Evolutionary conservation across 2,329 filamentous ascomycete species (phyloP), one percentile per base, ranked within the genome.

Genomic region (Biscogniauxia marginata): DNA sequence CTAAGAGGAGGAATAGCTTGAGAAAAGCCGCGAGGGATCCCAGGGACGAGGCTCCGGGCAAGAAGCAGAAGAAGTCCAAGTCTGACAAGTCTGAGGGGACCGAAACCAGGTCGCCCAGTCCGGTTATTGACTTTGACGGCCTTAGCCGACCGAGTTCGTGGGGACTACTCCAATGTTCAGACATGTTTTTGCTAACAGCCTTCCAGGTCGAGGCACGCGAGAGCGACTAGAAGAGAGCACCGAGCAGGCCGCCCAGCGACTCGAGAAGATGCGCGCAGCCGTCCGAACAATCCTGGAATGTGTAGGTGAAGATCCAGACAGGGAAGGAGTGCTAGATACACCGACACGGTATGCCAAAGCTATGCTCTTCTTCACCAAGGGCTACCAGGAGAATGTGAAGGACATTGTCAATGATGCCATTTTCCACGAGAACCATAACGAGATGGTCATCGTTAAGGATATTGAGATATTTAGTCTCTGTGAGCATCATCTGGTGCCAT

Each of bases 401-500:
- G 90, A 96, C 70, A 89, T 98, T 63, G 90, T 98, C 60, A 98
- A 98, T 72, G 84, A 88, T 54, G 95, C 95, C 18, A 90, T 98
- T 53, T 99, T 99, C 75, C 89, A 96, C 68, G 95, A 98, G 73
- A 91, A 93, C 60, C 93, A 98, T 70, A 95, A 96, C 69, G 95
- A 99, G 75, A 84, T 99, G 77, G 93, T 99, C 24, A 96, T 98
- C 67, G 91, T 99, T 57, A 96, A 96, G 77, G 93, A 98, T 69
- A 98, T 99, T 68, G 93, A 97, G 71, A 85, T 98, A 11, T 96
- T 92, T 74, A 93, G 89, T 62, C 79, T 98, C 46, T 99, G 95
- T 79, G 95, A 99, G 77, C 95, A 99, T 73, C 95, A 99, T 71
- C 83, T 99, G 71, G 93, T 99, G 7, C 95, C 95, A 0, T 99